phyloP scores from a whole-genome alignment of 1,284 basidiomycete genomes.

The Heliocybe sulcata region DNA sequence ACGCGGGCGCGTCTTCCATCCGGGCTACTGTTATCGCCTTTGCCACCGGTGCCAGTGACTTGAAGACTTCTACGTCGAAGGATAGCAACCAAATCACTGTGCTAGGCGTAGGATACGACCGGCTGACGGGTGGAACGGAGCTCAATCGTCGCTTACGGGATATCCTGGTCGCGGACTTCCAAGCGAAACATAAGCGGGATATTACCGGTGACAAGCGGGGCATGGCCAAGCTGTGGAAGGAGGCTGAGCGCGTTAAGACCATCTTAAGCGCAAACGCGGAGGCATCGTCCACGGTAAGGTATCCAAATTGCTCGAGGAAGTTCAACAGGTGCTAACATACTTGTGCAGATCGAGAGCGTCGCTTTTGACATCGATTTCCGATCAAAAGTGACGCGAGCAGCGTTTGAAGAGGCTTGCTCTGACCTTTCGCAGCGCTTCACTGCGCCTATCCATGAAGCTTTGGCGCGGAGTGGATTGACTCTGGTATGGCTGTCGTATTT shows the following conservation, averaged over 20 bases:
- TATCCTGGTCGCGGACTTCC: slow-evolving; percentile 73
- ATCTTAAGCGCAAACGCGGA: slow-evolving; percentile 93
- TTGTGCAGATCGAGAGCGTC: slow-evolving; percentile 74
- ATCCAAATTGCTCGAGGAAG: slow-evolving; percentile 3
- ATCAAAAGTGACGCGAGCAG: slow-evolving; percentile 66
- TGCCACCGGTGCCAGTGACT: slow-evolving; percentile 38
- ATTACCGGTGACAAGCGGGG: slow-evolving; percentile 74
- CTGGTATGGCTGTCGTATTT: slow-evolving; percentile 32
- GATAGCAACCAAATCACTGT: slow-evolving; percentile 75
- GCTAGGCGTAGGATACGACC: slow-evolving; percentile 76
- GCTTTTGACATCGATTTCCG: slow-evolving; percentile 91
- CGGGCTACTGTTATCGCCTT: slow-evolving; percentile 86
- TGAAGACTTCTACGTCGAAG: slow-evolving; percentile 37
- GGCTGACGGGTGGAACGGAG: slow-evolving; percentile 72
- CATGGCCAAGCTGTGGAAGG: slow-evolving; percentile 92
- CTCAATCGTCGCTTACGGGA: slow-evolving; percentile 83
- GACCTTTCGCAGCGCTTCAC: slow-evolving; percentile 61
- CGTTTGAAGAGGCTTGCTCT: slow-evolving; percentile 69
- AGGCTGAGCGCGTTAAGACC: slow-evolving; percentile 87
- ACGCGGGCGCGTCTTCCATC: slow-evolving; percentile 86
- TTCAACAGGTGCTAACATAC: slow-evolving; percentile 4
- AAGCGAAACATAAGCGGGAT: slow-evolving; percentile 57
- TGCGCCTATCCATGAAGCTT: slow-evolving; percentile 73
- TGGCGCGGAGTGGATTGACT: slow-evolving; percentile 62
- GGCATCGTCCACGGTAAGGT: slow-evolving; percentile 59